phyloP scores from a whole-genome alignment of 306 rosid species.

The Sindora glabra region DNA sequence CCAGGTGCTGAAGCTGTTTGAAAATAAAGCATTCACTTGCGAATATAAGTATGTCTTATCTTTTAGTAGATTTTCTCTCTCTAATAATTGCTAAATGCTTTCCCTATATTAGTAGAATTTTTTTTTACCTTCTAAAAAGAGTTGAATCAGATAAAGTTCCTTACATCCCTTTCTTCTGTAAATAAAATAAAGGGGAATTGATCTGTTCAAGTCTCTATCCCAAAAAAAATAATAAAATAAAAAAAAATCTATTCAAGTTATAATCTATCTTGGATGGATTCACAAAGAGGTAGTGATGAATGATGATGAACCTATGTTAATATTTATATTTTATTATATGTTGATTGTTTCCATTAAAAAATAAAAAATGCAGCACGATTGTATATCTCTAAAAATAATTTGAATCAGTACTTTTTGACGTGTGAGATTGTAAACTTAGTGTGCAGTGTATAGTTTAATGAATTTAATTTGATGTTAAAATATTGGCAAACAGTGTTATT shows the following conservation, averaged over 20 bases:
- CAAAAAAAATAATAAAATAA: too few relatives aligned
- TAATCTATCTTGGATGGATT: too few relatives aligned
- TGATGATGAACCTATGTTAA: neutral
- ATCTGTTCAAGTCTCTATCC: too few relatives aligned
- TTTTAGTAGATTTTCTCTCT: neutral
- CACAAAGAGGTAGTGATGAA: neutral
- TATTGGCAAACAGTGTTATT: too few relatives aligned
- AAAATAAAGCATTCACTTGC: conserved; percentile 79
- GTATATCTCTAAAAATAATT: too few relatives aligned
- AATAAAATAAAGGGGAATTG: too few relatives aligned
- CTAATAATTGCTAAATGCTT: neutral
- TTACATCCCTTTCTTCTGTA: neutral
- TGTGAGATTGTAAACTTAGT: too few relatives aligned
- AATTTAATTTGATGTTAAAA: too few relatives aligned
- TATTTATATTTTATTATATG: neutral
- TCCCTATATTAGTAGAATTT: neutral
- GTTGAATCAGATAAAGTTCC: neutral
- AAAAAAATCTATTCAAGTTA: too few relatives aligned
- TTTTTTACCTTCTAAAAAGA: neutral
- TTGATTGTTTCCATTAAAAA: neutral
- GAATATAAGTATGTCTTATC: conserved; percentile 67
- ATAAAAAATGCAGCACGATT: neutral
- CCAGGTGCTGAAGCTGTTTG: conserved; percentile 71
- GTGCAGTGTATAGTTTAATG: too few relatives aligned
- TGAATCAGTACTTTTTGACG: too few relatives aligned